Evolutionary conservation across 768 basidiomycete genomes (phyloP), one percentile per base, ranked within the genome.

Genomic region (Macrocybe gigantea): DNA sequence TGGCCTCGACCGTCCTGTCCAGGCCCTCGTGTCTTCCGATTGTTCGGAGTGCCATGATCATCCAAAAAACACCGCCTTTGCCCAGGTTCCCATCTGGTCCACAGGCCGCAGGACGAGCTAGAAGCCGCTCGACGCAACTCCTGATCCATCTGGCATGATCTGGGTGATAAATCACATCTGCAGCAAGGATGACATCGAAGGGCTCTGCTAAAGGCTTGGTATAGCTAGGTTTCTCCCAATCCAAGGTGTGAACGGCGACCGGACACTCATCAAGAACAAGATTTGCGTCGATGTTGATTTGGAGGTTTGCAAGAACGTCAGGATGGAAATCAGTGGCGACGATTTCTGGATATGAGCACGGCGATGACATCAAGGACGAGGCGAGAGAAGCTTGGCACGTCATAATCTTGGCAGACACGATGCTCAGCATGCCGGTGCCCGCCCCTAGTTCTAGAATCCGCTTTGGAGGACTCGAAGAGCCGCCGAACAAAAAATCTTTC

Each of bases 381-480:
- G 22, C 22, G 22, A 1, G 4, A 79, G 60, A 11, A 58, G 47
- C 50, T 63, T 33, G n/a, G 10, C 42, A 11, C 15, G 50, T 59
- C 1, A 85, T 60, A 14, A 70, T 53, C 49, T 72, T 80, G 1
- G 79, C 77, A 1, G 73, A 67, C 8, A 78, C 71, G 52, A 93
- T 83, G 53, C 87, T 87, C n/a, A 92, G 73, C 47, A 92, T 67
- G 4, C 90, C 90, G 0, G 90, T 93, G 3, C 90, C 90, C 0
- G 88, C 86, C 5, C 90, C 89, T n/a, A 93, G 74, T 62, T 93
- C 88, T 38, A 93, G 73, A 9, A 92, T 57, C 2, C 79, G 67
- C 1, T 78, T 46, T 6, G 66, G 52, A 44, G 36, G 45, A 8
- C 29, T 22, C 45, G 32, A 33, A 13, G 36, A 13, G 22, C 57